phyloP scores from a whole-genome alignment of 805 yeast genomes.

The Saccharomycopsis sp. region DNA sequence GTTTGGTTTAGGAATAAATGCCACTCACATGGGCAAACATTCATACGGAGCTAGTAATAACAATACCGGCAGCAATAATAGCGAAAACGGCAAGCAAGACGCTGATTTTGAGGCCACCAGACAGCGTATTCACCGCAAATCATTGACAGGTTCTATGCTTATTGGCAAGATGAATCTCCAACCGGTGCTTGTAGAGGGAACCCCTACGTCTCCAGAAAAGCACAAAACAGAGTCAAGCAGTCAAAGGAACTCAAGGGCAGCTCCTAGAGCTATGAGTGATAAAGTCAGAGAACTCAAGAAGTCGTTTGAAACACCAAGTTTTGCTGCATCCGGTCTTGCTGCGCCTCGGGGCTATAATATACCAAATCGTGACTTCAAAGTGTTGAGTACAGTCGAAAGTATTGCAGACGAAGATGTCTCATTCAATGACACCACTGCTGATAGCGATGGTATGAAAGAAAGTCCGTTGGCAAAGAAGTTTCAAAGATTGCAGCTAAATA shows the following conservation, averaged over 20 bases:
- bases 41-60: not conserved
- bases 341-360: not conserved
- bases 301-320: not conserved
- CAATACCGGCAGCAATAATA: not conserved
- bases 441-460: slow-evolving; percentile 2
- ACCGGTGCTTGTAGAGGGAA: slow-evolving; percentile 32
- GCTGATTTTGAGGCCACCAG: not conserved
- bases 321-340: not conserved
- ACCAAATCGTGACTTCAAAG: slow-evolving; percentile 13
- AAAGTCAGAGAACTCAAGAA: not conserved
- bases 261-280: not conserved
- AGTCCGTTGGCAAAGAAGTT: slow-evolving; percentile 12
- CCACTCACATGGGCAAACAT: not conserved
- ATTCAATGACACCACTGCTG: not conserved
- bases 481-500: not conserved
- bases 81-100: not conserved
- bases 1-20: not conserved
- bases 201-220: slow-evolving; percentile 28
- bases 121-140: slow-evolving; percentile 13
- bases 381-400: slow-evolving; percentile 19
- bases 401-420: slow-evolving; percentile 14
- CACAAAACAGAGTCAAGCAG: not conserved
- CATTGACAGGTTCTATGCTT: slow-evolving; percentile 32
- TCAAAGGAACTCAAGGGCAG: not conserved
- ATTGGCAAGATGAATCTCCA: slow-evolving; percentile 36